Evolutionary conservation across 208 protist species (phyloP), one percentile per base, ranked within the genome.

Genomic region (Vickermania ingenoplastis): DNA sequence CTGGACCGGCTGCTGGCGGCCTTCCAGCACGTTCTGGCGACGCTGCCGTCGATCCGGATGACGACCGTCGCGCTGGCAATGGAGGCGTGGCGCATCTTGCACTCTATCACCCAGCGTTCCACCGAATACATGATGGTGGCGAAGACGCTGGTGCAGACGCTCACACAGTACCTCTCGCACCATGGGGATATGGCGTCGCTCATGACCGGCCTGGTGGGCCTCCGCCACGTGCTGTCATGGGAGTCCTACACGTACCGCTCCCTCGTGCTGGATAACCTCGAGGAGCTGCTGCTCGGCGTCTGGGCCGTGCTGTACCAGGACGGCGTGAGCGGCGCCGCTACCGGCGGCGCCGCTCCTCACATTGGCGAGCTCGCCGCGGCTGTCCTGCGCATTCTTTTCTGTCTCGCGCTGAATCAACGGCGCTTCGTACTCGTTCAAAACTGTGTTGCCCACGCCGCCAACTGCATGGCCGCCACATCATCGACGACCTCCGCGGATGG

Each of bases 11-110:
- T 87, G n/a, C 56, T 81, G n/a, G 66, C 81, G 27, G 57, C 76
- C 54, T 84, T 76, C 60, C 79, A 85, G 31, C 78, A 87, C 41
- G 63, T 91, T 23, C 77, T 71, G 64, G 53, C 74, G 24, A 83
- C 80, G 59, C 48, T 91, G 22, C 80, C 80, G 3, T 77, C 77
- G 4, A 50, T 59, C 24, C 65, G 65, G 50, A 57, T 87, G 11
- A 71, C 75, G 29, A 73, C 70, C 3, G 84, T 75, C 22, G 76
- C 83, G 41, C 71, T 91, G 36, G 84, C 80, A 14, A 77, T 91
- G 75, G 84, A 88, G 70, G 80, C 71, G 52, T 87, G 78, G 71
- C 70, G 71, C 14, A 60, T 68, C 14, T 58, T 91, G 13, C 83
- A 88, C 52, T 59, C 56, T 24, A 75, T 88, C 52, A 73, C 64